Conservation (phyloP, 2,329 filamentous ascomycete genomes). For the Trichoderma koningiopsis region DNA sequence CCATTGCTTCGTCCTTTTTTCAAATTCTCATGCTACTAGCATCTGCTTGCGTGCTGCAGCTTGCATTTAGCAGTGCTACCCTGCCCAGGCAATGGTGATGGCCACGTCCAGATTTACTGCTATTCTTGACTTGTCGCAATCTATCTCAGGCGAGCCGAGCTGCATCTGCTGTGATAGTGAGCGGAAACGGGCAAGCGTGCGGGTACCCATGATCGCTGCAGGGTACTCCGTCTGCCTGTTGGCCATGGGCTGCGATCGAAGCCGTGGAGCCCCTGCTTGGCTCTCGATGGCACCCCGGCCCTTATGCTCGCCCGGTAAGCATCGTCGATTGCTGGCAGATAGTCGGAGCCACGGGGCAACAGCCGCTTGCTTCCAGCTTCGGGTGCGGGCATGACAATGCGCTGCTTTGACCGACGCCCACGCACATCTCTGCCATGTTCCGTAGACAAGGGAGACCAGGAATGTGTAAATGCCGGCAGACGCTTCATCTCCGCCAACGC, state of each 20-base stretch:
- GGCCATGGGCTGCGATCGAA: conserved; percentile 7
- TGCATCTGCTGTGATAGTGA: neutral
- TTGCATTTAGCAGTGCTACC: neutral
- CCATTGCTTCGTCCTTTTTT: neutral
- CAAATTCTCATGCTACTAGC: too few species aligned
- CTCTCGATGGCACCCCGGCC: neutral
- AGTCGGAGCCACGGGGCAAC: neutral
- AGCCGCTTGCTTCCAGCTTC: neutral
- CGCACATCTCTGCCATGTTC: neutral
- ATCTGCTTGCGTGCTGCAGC: neutral
- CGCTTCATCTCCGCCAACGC: neutral
- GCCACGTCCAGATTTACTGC: neutral
- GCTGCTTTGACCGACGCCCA: neutral
- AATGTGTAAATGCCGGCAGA: neutral
- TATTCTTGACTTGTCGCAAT: neutral
- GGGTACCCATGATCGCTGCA: conserved; percentile 19
- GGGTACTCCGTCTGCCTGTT: conserved; percentile 4
- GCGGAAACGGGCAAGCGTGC: neutral
- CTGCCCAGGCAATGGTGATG: neutral
- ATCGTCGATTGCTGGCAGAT: neutral
- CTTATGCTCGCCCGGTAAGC: neutral
- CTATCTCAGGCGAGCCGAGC: conserved; percentile 12
- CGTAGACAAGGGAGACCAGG: too few species aligned
- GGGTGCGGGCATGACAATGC: neutral
- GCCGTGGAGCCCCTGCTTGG: neutral